Percentiles rank a stretch among this genome's conserved stretches.
phyloP scores from a whole-genome alignment of 73 alveolate genomes.

The Paramecium sonneborni region DNA sequence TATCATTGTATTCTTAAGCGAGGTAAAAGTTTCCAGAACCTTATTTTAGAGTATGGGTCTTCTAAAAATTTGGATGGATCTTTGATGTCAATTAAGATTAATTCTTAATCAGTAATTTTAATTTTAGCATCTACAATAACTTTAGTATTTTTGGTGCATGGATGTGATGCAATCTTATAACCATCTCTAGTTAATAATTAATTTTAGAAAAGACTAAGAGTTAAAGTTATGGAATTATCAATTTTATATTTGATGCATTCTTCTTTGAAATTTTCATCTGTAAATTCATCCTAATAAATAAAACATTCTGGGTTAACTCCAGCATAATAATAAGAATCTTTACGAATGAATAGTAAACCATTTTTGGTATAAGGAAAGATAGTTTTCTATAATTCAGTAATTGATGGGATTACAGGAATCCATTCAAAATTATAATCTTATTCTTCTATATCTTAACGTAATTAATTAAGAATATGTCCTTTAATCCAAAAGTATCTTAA shows the following conservation, averaged over 20 bases:
- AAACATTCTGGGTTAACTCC: constrained; percentile 45
- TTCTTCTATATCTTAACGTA: neutral
- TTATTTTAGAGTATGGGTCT: constrained; percentile 26
- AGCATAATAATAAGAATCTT: constrained; percentile 10
- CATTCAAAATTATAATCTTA: constrained; percentile 25
- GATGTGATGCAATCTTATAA: neutral
- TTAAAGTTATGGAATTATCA: neutral
- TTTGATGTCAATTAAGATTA: neutral
- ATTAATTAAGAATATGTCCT: neutral
- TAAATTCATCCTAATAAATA: neutral
- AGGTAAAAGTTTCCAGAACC: neutral
- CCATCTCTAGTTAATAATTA: constrained; percentile 14
- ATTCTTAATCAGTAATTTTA: neutral
- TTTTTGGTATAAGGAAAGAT: neutral
- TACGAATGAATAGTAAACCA: neutral
- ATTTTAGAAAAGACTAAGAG: neutral
- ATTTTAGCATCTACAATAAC: constrained; percentile 5
- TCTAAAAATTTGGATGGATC: constrained; percentile 20
- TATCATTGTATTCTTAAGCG: constrained; percentile 6
- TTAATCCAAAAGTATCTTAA: constrained; percentile 31
- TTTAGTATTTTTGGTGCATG: neutral
- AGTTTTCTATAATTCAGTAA: neutral
- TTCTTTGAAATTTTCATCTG: neutral
- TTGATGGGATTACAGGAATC: neutral
- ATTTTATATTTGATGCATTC: neutral